Evolutionary conservation across 2,329 filamentous ascomycete species (phyloP).

Genomic region (Fusarium napiforme): DNA sequence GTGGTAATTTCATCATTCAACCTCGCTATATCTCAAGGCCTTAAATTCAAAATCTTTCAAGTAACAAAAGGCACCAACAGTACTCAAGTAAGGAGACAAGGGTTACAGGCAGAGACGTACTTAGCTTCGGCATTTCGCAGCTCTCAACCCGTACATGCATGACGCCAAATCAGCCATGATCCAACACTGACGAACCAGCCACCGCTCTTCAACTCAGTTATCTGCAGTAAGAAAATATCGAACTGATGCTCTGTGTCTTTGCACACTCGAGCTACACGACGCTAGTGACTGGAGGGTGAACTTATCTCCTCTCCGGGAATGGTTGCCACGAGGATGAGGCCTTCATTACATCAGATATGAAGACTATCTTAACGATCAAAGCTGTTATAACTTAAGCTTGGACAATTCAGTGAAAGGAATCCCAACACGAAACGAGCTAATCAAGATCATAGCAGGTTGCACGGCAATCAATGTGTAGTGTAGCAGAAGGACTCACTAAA

Average conservation of each 20-base stretch:
- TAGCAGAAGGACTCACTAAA: background rate
- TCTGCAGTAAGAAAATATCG: background rate
- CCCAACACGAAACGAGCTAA: conserved; percentile 28
- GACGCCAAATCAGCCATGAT: conserved; percentile 28
- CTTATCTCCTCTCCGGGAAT: conserved; percentile 5
- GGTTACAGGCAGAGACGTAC: background rate
- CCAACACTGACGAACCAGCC: conserved; percentile 24
- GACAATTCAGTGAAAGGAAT: background rate
- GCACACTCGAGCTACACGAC: conserved; percentile 5
- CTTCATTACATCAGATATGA: conserved; percentile 33
- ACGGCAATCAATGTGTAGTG: background rate
- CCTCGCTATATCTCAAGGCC: background rate
- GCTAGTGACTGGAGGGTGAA: conserved; percentile 16
- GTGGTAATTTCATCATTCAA: background rate
- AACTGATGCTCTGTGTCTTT: conserved; percentile 4
- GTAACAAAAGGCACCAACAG: background rate
- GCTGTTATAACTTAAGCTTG: background rate
- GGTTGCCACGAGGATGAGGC: conserved; percentile 27
- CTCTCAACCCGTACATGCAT: conserved; percentile 16
- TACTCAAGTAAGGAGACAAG: too few relatives aligned
- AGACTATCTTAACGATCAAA: background rate
- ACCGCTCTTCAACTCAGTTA: background rate
- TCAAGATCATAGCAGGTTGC: background rate
- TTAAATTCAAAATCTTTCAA: background rate
- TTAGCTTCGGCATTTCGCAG: conserved; percentile 11